A percentile compares a stretch with the other conserved stretches of the same genome.
These are phyloP conservation scores for Aspergillus leporis DNA, from an alignment of 495 filamentous ascomycete species.

Conservation along the genomic window DNA sequence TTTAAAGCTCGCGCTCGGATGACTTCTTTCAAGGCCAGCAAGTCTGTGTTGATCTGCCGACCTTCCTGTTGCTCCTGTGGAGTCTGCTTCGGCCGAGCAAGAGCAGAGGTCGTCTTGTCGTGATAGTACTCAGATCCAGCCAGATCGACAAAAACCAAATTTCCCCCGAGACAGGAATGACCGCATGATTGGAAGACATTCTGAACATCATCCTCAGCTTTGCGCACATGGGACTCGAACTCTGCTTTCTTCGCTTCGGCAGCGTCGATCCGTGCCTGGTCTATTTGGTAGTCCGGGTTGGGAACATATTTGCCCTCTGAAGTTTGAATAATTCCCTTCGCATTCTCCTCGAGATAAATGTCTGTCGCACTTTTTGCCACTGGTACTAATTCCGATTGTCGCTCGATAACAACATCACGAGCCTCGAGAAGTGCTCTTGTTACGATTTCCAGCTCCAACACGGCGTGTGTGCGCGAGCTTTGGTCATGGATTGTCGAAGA, in stretches of 20 bases:
- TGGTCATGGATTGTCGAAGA: slow-evolving; percentile 27
- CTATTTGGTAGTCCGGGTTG: slow-evolving; percentile 19
- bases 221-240: slow-evolving; percentile 22
- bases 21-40: slow-evolving; percentile 32
- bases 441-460: slow-evolving; percentile 27
- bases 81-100: slow-evolving; percentile 19
- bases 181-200: slow-evolving; percentile 4
- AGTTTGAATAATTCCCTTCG: slow-evolving; percentile 6
- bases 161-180: slow-evolving; percentile 25
- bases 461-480: slow-evolving; percentile 31
- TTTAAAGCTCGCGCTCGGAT: slow-evolving; percentile 23
- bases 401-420: slow-evolving; percentile 22
- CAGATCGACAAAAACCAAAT: slow-evolving; percentile 31
- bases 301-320: slow-evolving; percentile 21
- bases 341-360: slow-evolving; percentile 25
- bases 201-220: slow-evolving; percentile 18
- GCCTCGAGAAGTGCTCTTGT: slow-evolving; percentile 19
- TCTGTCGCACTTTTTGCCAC: slow-evolving; percentile 28
- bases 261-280: slow-evolving; percentile 25
- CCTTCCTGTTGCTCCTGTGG: slow-evolving; percentile 27
- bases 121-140: slow-evolving; percentile 28
- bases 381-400: slow-evolving; percentile 27
- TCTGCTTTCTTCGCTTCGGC: slow-evolving; percentile 25
- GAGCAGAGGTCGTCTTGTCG: slow-evolving; percentile 6
- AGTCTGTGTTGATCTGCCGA: slow-evolving; percentile 30